A percentile compares a stretch with the other conserved stretches of the same genome.
Conservation (phyloP, 148 eudicot genomes). For the Polygonum aviculare region DNA sequence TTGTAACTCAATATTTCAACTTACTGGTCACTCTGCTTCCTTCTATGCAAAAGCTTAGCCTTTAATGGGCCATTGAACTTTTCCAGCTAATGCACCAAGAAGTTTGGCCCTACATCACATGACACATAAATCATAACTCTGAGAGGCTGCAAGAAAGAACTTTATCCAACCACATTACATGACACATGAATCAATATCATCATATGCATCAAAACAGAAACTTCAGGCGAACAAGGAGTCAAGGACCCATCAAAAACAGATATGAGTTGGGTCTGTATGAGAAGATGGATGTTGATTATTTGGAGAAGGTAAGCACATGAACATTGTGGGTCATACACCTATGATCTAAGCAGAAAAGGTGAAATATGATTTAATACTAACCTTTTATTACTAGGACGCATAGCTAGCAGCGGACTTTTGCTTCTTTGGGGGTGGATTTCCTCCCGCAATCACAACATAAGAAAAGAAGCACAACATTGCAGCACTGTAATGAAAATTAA, state of each 20-base stretch:
- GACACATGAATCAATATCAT: neutral
- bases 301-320: neutral
- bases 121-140: neutral
- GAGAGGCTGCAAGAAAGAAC: neutral
- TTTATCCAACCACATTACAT: no score
- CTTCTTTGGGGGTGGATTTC: constrained; percentile 89
- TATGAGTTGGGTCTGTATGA: neutral
- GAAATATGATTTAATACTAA: neutral
- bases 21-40: neutral
- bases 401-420: constrained; percentile 29
- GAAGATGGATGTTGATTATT: neutral
- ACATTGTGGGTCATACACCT: neutral
- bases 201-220: neutral
- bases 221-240: neutral
- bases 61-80: neutral
- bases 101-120: constrained; percentile 3
- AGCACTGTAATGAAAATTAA: constrained; percentile 38
- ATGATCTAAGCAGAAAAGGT: neutral
- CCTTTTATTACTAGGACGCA: constrained; percentile 27
- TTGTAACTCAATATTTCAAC: neutral
- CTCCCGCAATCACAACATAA: constrained; percentile 81
- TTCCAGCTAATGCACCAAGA: neutral
- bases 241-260: neutral
- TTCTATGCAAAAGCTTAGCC: neutral
- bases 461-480: constrained; percentile 76